Conservation (phyloP, 208 protist genomes). For the Leishmania major region DNA sequence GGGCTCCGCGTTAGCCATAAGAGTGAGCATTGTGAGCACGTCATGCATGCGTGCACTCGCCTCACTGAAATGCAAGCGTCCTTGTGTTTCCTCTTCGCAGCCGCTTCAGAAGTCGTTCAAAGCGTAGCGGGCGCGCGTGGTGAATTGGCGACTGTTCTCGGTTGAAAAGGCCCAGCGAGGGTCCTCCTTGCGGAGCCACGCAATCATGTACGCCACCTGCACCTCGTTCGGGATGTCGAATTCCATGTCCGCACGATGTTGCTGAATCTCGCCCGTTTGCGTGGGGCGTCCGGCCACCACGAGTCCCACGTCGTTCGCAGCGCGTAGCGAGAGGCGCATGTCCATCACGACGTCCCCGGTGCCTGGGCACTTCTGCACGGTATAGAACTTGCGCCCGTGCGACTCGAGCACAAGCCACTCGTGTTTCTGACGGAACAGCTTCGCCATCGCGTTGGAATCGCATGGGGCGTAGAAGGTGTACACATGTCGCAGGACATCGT, state of each 20-base stretch:
- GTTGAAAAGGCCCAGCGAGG: slow-evolving; percentile 91
- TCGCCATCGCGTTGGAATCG: slow-evolving; percentile 65
- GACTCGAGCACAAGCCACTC: slow-evolving; percentile 92
- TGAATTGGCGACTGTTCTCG: slow-evolving; percentile 90
- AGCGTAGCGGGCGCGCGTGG: slow-evolving; percentile 77
- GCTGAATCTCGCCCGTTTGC: slow-evolving; percentile 84
- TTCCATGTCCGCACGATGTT: slow-evolving; percentile 85
- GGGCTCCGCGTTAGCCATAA: background rate
- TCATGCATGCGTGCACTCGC: background rate
- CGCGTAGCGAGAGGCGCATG: slow-evolving; percentile 74
- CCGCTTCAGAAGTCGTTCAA: slow-evolving; percentile 79
- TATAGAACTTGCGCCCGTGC: slow-evolving; percentile 74
- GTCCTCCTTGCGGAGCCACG: slow-evolving; percentile 92
- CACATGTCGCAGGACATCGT: slow-evolving; percentile 84
- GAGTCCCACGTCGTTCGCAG: slow-evolving; percentile 88
- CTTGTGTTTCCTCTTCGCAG: background rate
- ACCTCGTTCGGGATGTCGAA: slow-evolving; percentile 89
- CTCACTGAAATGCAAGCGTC: background rate
- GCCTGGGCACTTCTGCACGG: slow-evolving; percentile 86
- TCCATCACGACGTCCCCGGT: slow-evolving; percentile 88
- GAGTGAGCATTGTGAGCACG: background rate
- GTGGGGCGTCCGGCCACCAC: slow-evolving; percentile 66
- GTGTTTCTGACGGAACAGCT: slow-evolving; percentile 85
- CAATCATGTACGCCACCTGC: slow-evolving; percentile 91
- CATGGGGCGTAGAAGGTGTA: slow-evolving; percentile 89